These are phyloP conservation scores for Oxytropis ochrocephala DNA, from an alignment of 306 rosid genomes.

Conservation along the genomic window DNA sequence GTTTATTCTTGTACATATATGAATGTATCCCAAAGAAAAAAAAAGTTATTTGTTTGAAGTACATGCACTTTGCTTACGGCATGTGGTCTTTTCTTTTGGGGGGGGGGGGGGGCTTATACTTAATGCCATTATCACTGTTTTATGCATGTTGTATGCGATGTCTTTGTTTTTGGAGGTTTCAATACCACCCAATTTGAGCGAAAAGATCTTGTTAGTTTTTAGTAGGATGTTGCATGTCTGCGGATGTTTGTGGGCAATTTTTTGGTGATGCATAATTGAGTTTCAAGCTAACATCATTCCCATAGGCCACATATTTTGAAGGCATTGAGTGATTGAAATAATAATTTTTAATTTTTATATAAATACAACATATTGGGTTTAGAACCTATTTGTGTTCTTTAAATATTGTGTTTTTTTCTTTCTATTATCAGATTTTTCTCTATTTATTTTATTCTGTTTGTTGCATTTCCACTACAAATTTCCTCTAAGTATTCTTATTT, in stretches of 20 bases:
- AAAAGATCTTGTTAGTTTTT: not conserved
- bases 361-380: not conserved
- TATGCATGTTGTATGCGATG: not conserved
- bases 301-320: not conserved
- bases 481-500: conserved; percentile 15
- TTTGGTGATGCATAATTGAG: not conserved
- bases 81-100: not conserved
- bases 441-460: not conserved
- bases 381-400: not conserved
- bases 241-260: not conserved
- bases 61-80: not conserved
- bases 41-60: conserved; percentile 4
- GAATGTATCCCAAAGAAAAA: not conserved
- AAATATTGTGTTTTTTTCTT: not conserved
- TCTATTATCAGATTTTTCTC: not conserved
- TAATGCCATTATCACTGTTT: not conserved
- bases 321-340: not conserved
- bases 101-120: not conserved
- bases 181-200: not conserved
- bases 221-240: not conserved
- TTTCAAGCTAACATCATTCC: not conserved
- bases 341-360: not conserved
- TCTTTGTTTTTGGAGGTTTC: not conserved
- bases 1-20: not conserved
- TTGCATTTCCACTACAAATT: not conserved